phyloP scores from a whole-genome alignment of 495 filamentous ascomycete genomes.

The Talaromyces thailandensis region DNA sequence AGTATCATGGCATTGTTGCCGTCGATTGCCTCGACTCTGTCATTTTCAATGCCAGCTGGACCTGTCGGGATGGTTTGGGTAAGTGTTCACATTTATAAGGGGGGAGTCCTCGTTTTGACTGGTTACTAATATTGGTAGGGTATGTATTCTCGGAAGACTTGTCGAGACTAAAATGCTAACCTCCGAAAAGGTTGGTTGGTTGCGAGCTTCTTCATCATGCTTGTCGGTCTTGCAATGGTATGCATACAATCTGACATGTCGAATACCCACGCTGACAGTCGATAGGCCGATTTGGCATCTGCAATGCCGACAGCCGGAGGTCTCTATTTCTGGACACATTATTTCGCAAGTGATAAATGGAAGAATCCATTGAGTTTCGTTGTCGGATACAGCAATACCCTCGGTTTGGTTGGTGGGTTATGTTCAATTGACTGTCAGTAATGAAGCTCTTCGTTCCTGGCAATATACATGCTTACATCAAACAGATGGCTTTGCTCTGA shows the following conservation, averaged over 20 bases:
- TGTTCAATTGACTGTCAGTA: conserved; percentile 49
- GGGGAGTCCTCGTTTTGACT: not conserved
- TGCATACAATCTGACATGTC: conserved; percentile 1
- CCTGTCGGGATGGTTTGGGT: conserved; percentile 66
- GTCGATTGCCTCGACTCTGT: conserved; percentile 56
- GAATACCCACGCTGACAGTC: not conserved
- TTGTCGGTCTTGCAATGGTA: conserved; percentile 59
- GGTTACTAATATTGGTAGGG: not conserved
- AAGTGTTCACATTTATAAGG: not conserved
- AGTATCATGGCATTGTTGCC: conserved; percentile 67
- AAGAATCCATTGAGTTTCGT: conserved; percentile 59
- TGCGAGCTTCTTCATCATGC: conserved; percentile 53
- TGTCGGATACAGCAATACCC: conserved; percentile 64
- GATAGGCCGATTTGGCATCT: conserved; percentile 54
- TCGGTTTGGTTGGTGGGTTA: conserved; percentile 56
- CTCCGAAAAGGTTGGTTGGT: conserved; percentile 47
- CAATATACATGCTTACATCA: not conserved
- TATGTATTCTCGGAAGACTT: not conserved
- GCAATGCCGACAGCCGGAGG: conserved; percentile 65
- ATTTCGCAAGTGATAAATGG: conserved; percentile 49
- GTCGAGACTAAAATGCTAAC: not conserved
- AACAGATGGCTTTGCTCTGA: conserved; percentile 40
- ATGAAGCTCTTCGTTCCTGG: not conserved
- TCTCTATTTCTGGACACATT: conserved; percentile 66
- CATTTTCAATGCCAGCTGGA: conserved; percentile 58